A percentile compares a stretch with the other conserved stretches of the same genome.
phyloP scores from a whole-genome alignment of 768 basidiomycete species.

The Hypholoma fasciculare region DNA sequence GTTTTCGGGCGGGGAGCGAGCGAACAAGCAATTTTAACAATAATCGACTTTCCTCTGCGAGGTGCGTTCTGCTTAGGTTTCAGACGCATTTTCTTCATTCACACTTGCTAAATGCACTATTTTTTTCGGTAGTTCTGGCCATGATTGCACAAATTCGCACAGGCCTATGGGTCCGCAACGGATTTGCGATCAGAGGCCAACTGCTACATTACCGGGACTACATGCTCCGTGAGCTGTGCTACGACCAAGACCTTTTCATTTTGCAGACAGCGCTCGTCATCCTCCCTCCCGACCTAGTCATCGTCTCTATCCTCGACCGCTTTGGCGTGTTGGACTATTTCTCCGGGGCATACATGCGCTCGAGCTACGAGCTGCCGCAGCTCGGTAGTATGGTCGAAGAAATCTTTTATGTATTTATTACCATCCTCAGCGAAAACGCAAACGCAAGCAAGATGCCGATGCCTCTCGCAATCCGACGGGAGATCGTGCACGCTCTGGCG shows the following conservation, averaged over 20 bases:
- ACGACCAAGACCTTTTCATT: slow-evolving; percentile 92
- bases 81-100: not conserved
- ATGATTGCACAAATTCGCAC: slow-evolving; percentile 96
- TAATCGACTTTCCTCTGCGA: slow-evolving; percentile 88
- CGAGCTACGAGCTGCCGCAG: slow-evolving; percentile 68
- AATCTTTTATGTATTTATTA: slow-evolving; percentile 83
- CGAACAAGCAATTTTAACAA: slow-evolving; percentile 67
- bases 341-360: slow-evolving; percentile 56
- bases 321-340: slow-evolving; percentile 85
- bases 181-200: slow-evolving; percentile 93
- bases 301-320: slow-evolving; percentile 87
- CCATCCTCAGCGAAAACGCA: slow-evolving; percentile 80
- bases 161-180: slow-evolving; percentile 97
- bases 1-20: slow-evolving; percentile 61
- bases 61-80: slow-evolving; percentile 57
- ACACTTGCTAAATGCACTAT: too few species aligned
- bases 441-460: slow-evolving; percentile 71
- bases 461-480: slow-evolving; percentile 66
- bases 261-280: slow-evolving; percentile 83
- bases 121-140: slow-evolving; percentile 57
- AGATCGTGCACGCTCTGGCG: slow-evolving; percentile 89
- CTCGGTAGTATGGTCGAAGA: slow-evolving; percentile 90
- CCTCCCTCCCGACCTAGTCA: slow-evolving; percentile 74
- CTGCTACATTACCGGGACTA: slow-evolving; percentile 95
- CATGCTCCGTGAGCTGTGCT: slow-evolving; percentile 92